Base-by-base conservation (phyloP, 2,329 filamentous ascomycete genomes). In the Tolypocladium endophyticum region DNA sequence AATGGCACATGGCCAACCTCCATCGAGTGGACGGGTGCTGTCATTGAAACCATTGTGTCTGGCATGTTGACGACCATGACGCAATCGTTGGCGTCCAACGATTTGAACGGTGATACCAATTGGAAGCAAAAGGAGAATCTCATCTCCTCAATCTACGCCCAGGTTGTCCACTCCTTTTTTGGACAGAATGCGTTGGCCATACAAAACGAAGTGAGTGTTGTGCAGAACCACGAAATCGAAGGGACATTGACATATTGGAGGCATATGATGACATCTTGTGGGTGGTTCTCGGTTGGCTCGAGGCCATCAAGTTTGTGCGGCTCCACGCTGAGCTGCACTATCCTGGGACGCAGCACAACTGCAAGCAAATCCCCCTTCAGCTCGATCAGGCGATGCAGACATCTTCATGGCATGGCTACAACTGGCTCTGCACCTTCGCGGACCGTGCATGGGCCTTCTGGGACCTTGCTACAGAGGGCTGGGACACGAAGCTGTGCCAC, bases 181-280 rank as follows among this genome's bases (percentile, higher is more conserved):
- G 91, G 90, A 25, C 90, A 97, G 71, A 86, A 96, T 71, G 82
- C 86, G 5, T 85, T 92, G 63, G 79, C 82, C 35, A 81, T 97
- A 56, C 82, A 90, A 53, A 84, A 85, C 60, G 72, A 86, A 69
- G 76, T 77, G 62, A 47, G 28, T 3, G 20, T 4, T 2, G 23
- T 12, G 18, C 23, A 35, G 5, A 2, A 23, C 16, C 18, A 8
- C 23, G 9, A 18, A 1, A n/a, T 20, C 4, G 30, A 12, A 4
- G 3, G 58, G 4, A 45, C 12, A 23, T 39, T 12, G 12, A 35
- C 36, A 39, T 11, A 12, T n/a, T 5, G 3, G 2, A 94, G 77
- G 93, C 93, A 0, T 96, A 87, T 70, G 93, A 97, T 69, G 93
- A 97, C 71, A 96, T 96, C 76, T 82, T 96, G 3, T 97, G 93